Base-by-base conservation (phyloP, 345 rosid species). In the Aethionema arabicum region DNA sequence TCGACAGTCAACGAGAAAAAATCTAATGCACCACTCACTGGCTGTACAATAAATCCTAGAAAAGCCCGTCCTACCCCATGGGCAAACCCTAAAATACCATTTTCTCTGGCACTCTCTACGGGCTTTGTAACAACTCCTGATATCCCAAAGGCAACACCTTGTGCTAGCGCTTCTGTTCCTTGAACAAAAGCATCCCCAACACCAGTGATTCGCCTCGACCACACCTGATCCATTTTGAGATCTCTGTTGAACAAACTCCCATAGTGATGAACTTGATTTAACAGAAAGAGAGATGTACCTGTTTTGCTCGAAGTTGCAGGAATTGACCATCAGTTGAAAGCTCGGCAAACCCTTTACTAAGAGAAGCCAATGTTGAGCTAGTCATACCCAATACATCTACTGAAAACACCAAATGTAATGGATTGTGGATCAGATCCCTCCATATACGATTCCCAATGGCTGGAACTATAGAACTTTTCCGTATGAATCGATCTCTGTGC, bases 81-180 rank as follows among this genome's bases (percentile, higher is more conserved):
- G 52, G 95, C 99, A 80, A 93, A 82, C 70, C 99, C 99, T 37
- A 85, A 64, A 45, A 84, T 63, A 68, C 99, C 99, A 76, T 84
- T 77, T 79, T 90, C 77, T 69, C 95, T 78, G 40, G 96, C 97
- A 79, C 92, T 93, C 81, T 90, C 95, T 74, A 93, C 72, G 33
- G 99, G 99, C 71, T 93, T 93, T 27, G 70, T 93, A 77, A 93
- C 85, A 58, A 90, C 96, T 79, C 99, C 99, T 68, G 99, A 84
- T 35, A 93, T 87, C 73, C 97, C 99, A 72, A 93, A 93, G 70
- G 96, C 99, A 79, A 93, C 69, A 77, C 97, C 97, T 73, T 93
- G 99, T 27, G 99, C 99, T 53, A 93, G 76, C 72, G 99, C 99
- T 80, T 93, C 99, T 43, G 97, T 84, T 65, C 99, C 99, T 84